These are phyloP conservation scores for Heliosperma pusillum DNA, from an alignment of 148 eudicot species.

Conservation along the genomic window DNA sequence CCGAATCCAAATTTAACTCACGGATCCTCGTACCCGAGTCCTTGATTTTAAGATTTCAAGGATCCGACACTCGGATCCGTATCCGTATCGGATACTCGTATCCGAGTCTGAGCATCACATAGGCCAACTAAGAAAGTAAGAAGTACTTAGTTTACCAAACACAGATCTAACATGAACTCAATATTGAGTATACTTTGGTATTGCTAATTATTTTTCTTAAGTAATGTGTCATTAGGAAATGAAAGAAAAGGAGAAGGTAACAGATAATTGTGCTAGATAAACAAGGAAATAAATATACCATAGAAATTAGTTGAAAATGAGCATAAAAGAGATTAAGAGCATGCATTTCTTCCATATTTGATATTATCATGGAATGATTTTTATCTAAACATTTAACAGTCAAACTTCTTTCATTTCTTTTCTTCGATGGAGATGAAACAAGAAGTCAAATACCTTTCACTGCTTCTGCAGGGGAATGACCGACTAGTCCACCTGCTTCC, in stretches of 20 bases:
- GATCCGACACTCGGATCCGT: too few relatives aligned
- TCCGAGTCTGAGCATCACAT: too few relatives aligned
- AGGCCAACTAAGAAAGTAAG: conserved; percentile 5
- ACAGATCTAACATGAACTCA: not conserved
- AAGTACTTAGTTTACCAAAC: not conserved
- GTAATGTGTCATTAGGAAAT: too few relatives aligned
- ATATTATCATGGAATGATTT: not conserved
- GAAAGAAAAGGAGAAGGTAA: too few relatives aligned
- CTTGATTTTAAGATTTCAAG: too few relatives aligned
- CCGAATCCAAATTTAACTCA: too few relatives aligned
- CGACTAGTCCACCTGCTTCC: conserved; percentile 76
- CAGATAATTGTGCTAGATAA: not conserved
- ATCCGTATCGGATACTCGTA: too few relatives aligned
- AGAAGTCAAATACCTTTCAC: conserved; percentile 55
- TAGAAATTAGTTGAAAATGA: not conserved
- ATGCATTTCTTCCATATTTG: not conserved
- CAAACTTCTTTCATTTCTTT: not conserved
- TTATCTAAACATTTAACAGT: not conserved
- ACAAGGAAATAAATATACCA: not conserved
- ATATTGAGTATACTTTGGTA: too few relatives aligned
- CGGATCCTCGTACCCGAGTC: too few relatives aligned
- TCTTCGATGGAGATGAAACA: conserved; percentile 1
- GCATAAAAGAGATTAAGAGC: not conserved
- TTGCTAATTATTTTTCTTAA: too few relatives aligned
- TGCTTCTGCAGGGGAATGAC: conserved; percentile 78